phyloP scores from a whole-genome alignment of 108 stramenopile species.

The Cyclotella distinguenda region DNA sequence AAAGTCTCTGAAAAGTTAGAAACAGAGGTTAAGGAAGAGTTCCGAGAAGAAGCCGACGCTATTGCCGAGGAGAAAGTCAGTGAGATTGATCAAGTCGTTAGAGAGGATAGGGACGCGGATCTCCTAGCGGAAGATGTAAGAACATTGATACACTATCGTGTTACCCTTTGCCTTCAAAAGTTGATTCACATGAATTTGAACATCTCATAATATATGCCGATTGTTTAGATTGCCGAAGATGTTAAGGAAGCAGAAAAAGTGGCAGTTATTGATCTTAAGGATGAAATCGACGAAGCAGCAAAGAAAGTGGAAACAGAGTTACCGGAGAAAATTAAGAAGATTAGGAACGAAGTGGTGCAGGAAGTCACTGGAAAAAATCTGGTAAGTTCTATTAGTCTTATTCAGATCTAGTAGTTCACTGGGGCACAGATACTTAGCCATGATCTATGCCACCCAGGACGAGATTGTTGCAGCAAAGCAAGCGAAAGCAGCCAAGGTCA shows the following conservation, averaged over 20 bases:
- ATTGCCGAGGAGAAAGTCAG: constrained; percentile 35
- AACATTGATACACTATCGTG: not conserved
- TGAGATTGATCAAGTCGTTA: constrained; percentile 40
- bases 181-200: not conserved
- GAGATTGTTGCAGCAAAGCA: constrained; percentile 13
- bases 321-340: constrained; percentile 38
- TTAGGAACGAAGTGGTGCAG: constrained; percentile 41
- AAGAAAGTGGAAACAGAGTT: constrained; percentile 24
- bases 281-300: constrained; percentile 49
- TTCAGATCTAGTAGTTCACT: not conserved
- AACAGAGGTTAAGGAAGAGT: constrained; percentile 37
- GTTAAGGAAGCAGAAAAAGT: constrained; percentile 34
- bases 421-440: not conserved
- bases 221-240: constrained; percentile 31
- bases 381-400: constrained; percentile 1
- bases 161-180: not conserved
- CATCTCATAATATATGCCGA: no score
- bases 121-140: constrained; percentile 30
- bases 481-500: constrained; percentile 15
- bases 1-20: constrained; percentile 45
- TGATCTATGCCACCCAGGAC: constrained; percentile 1
- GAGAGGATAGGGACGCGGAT: constrained; percentile 31
- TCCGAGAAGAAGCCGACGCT: constrained; percentile 30
- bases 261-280: constrained; percentile 36
- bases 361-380: constrained; percentile 47